Base-by-base conservation (phyloP, 306 rosid genomes). In the Begonia masoniana region DNA sequence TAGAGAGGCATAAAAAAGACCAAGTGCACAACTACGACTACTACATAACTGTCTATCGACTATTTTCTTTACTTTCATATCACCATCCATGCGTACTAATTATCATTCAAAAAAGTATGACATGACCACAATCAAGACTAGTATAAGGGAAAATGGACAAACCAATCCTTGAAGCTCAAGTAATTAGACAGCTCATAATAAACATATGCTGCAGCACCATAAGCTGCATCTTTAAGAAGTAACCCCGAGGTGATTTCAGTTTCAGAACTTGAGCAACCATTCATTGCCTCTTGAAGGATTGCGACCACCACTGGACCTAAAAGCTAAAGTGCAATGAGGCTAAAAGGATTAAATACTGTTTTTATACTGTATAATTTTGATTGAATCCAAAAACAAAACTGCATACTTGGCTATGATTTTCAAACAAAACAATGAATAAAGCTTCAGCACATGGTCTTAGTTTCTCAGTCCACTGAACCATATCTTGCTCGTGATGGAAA, bases 391-490 rank as follows among this genome's bases (percentile, higher is more conserved):
- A 31, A 3, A 7, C 9, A 31, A 6, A 60, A 57, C 60, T 67
- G 65, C 79, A 71, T 76, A 89, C 97, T 83, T 80, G 94, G 66
- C 85, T 85, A 67, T 89, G 71, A 65, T 81, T 89, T 82, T 85
- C 95, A 81, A 89, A 89, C 72, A 89, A 64, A 58, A 89, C 85
- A 36, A 89, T 89, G 74, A 82, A 89, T 50, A 89, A 62, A 62
- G 97, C 97, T 69, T 89, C 97, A 55, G 97, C 95, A 60, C 95
- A 89, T 47, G 97, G 97, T 73, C 97, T 81, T 68, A 89, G 73
- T 71, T 82, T 89, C 75, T 89, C 97, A 26, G 95, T 85, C 95
- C 97, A 89, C 79, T 85, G 94, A 70, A 89, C 76, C 97, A 89
- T 89, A 75, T 89, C 97, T 73, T 89, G 95, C 80, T 89, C 97